Evolutionary conservation across 495 filamentous ascomycete species (phyloP), one percentile per base, ranked within the genome.

Genomic region (Neurospora sp.): DNA sequence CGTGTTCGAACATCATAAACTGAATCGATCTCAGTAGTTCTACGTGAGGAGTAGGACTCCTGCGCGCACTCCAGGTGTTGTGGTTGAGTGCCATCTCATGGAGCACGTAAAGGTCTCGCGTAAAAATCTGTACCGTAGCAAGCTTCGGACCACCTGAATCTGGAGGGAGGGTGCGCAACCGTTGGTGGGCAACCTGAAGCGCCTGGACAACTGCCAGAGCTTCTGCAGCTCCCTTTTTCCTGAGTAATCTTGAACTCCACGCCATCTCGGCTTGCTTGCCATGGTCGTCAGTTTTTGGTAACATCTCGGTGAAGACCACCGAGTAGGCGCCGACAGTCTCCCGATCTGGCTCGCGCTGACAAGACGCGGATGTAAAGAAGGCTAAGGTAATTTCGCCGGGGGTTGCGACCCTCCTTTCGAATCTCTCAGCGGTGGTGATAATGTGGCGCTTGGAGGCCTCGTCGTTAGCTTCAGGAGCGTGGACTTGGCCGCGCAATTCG

Each of bases 211-310:
- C 42, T 10, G 42, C 42, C 2, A 46, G 18, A n/a, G 42, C 42
- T 0, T 46, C 8, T n/a, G 42, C 3, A 46, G 20, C 42, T 1
- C 0, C 0, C 8, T 4, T 1, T 3, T 46, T 18, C 42, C 0
- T 4, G 6, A 20, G 8, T n/a, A 20, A 11, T 0, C 0, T 10
- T n/a, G 42, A 46, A 46, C n/a, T 0, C 42, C 42, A 46, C n/a
- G 42, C 42, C 42, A 46, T 46, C 42, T n/a, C 18, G 1, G 9
- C 42, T 46, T 46, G 42, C n/a, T 46, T 46, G 0, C 42, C 42
- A 46, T n/a, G 18, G 3, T 46, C 42, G 8, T 20, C 9, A 3
- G 42, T 10, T 3, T 20, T 20, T n/a, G 42, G 18, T 0, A 4
- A 20, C 42, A 46, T 20, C 16, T 46, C 42, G 18, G n/a, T 46